A percentile compares a stretch with the other conserved stretches of the same genome.
Conservation (phyloP, 305 asterid species). For the Lippia alba region DNA sequence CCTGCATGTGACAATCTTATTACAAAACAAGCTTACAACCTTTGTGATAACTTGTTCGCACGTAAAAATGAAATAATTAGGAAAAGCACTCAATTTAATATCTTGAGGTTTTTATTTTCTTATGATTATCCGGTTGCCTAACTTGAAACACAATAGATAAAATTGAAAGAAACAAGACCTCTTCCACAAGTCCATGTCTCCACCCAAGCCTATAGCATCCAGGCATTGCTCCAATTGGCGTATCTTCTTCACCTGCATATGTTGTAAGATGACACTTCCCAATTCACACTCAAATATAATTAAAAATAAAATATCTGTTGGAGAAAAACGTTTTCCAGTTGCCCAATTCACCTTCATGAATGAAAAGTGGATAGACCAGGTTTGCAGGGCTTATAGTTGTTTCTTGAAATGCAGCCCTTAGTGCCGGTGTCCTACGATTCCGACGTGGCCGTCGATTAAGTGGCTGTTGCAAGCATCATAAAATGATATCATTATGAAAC, state of each 20-base stretch:
- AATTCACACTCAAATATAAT: constrained; percentile 12
- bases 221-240: constrained; percentile 99
- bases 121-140: no score
- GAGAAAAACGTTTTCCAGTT: background rate
- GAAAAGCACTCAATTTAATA: no score
- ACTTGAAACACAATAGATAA: no score
- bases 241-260: constrained; percentile 88
- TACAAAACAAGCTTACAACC: constrained; percentile 18
- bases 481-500: constrained; percentile 3
- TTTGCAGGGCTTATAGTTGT: constrained; percentile 86
- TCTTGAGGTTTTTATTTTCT: no score
- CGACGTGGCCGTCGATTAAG: constrained; percentile 81
- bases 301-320: background rate
- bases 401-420: constrained; percentile 93
- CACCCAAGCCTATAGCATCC: constrained; percentile 99
- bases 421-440: constrained; percentile 75
- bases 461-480: constrained; percentile 53
- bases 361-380: constrained; percentile 95
- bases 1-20: constrained; percentile 53
- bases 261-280: constrained; percentile 25
- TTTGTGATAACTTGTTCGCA: background rate
- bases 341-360: constrained; percentile 78
- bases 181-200: constrained; percentile 97
- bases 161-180: constrained; percentile 52
- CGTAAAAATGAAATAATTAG: no score